Evolutionary conservation across 1,284 basidiomycete genomes (phyloP), one percentile per base, ranked within the genome.

Genomic region (Pascua sp.): DNA sequence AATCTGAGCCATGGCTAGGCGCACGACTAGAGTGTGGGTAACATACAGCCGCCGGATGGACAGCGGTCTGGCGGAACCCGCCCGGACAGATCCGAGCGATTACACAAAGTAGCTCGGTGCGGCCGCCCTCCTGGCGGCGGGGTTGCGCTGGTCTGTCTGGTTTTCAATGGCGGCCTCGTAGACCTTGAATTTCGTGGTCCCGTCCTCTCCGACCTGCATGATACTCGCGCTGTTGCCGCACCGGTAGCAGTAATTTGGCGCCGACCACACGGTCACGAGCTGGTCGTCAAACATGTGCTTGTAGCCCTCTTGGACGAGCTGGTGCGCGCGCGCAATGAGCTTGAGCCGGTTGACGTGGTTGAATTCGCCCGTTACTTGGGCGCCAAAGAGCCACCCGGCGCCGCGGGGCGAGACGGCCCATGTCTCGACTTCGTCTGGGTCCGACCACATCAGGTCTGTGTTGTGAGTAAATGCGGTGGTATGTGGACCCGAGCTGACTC

Each of bases 241-340:
- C 36, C 90, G 83, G 70, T 93, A 92, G 72, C 90, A 93, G 75
- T 93, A 98, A 75, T 98, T 98, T 15, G 95, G 95, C 36, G 95
- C 95, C 1, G 86, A 89, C 96, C 95, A 98, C 7, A 98, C 95
- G 0, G 96, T 98, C 0, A 98, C 95, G 40, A 98, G 87, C 55
- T 86, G 81, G 60, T 89, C 85, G 72, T 96, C 90, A 68, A 98
- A 98, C 92, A 98, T 96, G 77, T 94, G 88, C 78, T 98, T 98
- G 81, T 88, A 96, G 0, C 95, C 95, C 77, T 98, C 95, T 76
- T 96, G 91, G 1, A 96, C 93, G 10, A 97, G 85, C 72, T 96
- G 93, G 73, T 96, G 93, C 0, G 93, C 93, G 40, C 93, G 85
- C 4, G 92, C 93, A 66, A 96, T 93, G 36, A 96, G 83, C 1